Base-by-base conservation (phyloP, 208 protist genomes). In the Crithidia sp. region DNA sequence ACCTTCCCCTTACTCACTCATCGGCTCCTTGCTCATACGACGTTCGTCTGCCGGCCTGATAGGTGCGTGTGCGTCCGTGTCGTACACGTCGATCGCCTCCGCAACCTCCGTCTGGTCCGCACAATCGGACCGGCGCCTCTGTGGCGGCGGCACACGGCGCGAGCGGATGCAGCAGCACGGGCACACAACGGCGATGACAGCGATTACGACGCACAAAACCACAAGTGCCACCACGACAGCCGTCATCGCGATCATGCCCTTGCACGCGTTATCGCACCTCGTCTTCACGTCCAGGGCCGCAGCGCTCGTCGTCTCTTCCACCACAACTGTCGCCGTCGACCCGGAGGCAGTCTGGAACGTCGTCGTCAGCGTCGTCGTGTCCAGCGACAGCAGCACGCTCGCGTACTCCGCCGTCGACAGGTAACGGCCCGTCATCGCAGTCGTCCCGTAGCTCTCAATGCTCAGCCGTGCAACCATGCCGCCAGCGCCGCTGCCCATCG, bases 181-280 rank as follows among this genome's bases (percentile, higher is more conserved):
- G 60, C 60, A 66, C 13, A 9, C 17, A 17, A 75, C 45, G 2
- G 61, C 53, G 10, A 52, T 19, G 16, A 53, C 1, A 2, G 71
- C 70, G n/a, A 70, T 55, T 10, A 44, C 50, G 40, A 69, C 71
- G 16, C 17, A 54, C 9, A 64, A 3, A 2, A 28, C 2, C 13
- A 9, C 60, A 17, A 76, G 71, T 5, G 16, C 39, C 1, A 50
- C 44, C 8, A 69, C 13, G 14, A 56, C 52, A 0, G 36, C 40
- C 8, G 40, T 36, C 71, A 76, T 64, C 17, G 43, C 71, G 14
- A 67, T 67, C 52, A 75, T 67, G 40, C 61, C 59, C 54, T 67
- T 53, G 56, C 70, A 75, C 43, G 50, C 14, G 43, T 2, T 47
- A 17, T 75, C 44, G 56, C 70, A 75, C 19, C 9, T 44, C 14